Conservation (phyloP, 345 rosid genomes). For the Salix viminalis region DNA sequence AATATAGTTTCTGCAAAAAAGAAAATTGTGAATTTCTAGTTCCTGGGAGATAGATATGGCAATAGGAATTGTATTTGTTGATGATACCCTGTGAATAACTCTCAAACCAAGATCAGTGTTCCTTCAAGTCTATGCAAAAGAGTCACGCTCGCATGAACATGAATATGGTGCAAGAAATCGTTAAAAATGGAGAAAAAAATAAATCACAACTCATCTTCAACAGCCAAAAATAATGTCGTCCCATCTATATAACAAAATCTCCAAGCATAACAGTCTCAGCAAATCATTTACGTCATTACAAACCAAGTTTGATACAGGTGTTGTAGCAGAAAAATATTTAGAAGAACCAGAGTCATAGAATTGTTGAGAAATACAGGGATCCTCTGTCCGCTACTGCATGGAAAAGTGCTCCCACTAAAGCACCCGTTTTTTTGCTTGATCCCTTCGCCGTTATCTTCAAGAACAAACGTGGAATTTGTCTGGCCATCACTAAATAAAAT, state of each 20-base stretch:
- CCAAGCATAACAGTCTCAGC: not conserved
- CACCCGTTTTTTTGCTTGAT: conserved; percentile 75
- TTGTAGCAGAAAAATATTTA: conserved; percentile 16
- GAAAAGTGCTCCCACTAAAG: conserved; percentile 61
- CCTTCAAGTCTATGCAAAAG: not conserved
- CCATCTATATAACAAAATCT: conserved; percentile 8
- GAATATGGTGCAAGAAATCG: not conserved
- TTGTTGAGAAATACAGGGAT: conserved; percentile 14
- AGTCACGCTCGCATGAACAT: not conserved
- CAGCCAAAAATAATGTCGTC: not conserved
- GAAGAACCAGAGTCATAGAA: conserved; percentile 11
- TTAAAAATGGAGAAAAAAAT: not conserved
- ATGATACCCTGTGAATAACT: not conserved
- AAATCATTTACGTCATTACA: not conserved
- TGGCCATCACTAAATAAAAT: conserved; percentile 57
- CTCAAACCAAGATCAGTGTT: not conserved
- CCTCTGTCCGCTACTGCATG: conserved; percentile 54
- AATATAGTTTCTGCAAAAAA: not conserved
- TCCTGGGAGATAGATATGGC: not conserved
- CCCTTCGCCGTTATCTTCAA: conserved; percentile 76
- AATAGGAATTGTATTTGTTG: too few relatives aligned
- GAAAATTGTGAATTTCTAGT: not conserved
- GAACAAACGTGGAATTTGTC: conserved; percentile 60
- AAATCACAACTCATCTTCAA: not conserved
- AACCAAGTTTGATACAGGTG: conserved; percentile 6